Percentiles rank a stretch among this genome's conserved stretches.
These are phyloP conservation scores for Tricholoma matsutake DNA, from an alignment of 768 basidiomycete genomes.

Conservation along the genomic window DNA sequence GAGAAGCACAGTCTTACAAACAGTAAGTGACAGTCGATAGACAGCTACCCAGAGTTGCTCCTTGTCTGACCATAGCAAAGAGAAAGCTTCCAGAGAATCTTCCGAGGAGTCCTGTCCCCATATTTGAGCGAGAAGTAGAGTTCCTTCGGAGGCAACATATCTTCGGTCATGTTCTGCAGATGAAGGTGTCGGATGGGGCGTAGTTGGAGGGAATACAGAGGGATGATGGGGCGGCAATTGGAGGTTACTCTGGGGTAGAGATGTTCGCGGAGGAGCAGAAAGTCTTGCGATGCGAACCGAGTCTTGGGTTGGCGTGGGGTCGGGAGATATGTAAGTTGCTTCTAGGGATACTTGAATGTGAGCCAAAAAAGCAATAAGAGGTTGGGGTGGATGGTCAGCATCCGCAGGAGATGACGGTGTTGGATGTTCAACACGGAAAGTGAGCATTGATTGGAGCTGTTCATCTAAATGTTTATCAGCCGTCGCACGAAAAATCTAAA, in stretches of 20 bases:
- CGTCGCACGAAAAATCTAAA: slow-evolving; percentile 12
- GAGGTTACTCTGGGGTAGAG: slow-evolving; percentile 36
- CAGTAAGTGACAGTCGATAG: slow-evolving; percentile 72
- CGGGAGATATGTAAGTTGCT: slow-evolving; percentile 71
- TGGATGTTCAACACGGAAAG: slow-evolving; percentile 61
- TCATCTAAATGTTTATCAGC: slow-evolving; percentile 44
- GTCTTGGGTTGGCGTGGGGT: slow-evolving; percentile 33
- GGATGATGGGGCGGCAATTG: slow-evolving; percentile 44
- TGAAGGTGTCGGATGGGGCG: slow-evolving; percentile 80
- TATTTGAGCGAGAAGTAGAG: slow-evolving; percentile 61
- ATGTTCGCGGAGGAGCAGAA: slow-evolving; percentile 53
- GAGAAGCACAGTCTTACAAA: slow-evolving; percentile 53
- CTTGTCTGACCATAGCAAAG: slow-evolving; percentile 60
- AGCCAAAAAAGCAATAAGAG: slow-evolving; percentile 57
- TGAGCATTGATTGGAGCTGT: slow-evolving; percentile 48
- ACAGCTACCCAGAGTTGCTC: slow-evolving; percentile 74
- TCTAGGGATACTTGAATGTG: slow-evolving; percentile 79
- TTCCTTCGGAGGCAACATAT: slow-evolving; percentile 79
- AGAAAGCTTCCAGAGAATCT: slow-evolving; percentile 53
- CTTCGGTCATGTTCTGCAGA: slow-evolving; percentile 69
- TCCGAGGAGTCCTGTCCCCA: slow-evolving; percentile 64
- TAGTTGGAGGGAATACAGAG: slow-evolving; percentile 76
- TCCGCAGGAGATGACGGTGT: slow-evolving; percentile 31
- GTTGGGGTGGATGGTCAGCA: slow-evolving; percentile 38
- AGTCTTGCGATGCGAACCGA: slow-evolving; percentile 36